phyloP scores from a whole-genome alignment of 2,329 filamentous ascomycete genomes.

The Neocatenulostroma microsporum region DNA sequence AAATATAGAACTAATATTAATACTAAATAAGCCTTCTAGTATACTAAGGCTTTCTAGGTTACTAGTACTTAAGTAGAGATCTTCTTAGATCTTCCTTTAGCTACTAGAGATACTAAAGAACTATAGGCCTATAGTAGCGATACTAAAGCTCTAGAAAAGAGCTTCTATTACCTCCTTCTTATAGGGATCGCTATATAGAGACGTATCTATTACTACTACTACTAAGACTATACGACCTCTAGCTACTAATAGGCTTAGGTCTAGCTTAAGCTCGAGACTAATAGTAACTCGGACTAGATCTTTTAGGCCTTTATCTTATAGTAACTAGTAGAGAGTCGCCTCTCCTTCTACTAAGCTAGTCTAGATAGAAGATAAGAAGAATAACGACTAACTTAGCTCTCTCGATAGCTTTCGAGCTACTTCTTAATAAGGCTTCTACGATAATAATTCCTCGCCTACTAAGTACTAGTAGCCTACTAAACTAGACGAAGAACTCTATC shows the following conservation, averaged over 20 bases:
- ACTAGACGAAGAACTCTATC: slow-evolving; percentile 10
- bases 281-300: slow-evolving; percentile 5
- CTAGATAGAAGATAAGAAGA: slow-evolving; percentile 22
- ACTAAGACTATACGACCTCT: neutral
- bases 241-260: neutral
- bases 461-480: slow-evolving; percentile 13
- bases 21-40: slow-evolving; percentile 11
- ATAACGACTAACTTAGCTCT: slow-evolving; percentile 35
- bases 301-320: slow-evolving; percentile 11
- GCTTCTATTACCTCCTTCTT: slow-evolving; percentile 10
- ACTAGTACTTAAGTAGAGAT: slow-evolving; percentile 13
- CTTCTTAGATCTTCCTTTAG: slow-evolving; percentile 8
- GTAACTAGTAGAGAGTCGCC: slow-evolving; percentile 9
- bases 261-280: neutral
- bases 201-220: neutral
- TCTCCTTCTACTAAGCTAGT: slow-evolving; percentile 7
- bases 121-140: slow-evolving; percentile 6
- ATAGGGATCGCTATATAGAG: slow-evolving; percentile 10
- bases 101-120: slow-evolving; percentile 5
- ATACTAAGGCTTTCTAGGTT: slow-evolving; percentile 13
- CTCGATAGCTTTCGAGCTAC: slow-evolving; percentile 37
- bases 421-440: slow-evolving; percentile 31
- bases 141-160: slow-evolving; percentile 13
- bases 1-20: slow-evolving; percentile 4
- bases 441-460: slow-evolving; percentile 20